A percentile compares a stretch with the other conserved stretches of the same genome.
These are phyloP conservation scores for Beverwykella pulmonaria DNA, from an alignment of 495 filamentous ascomycete species.

Conservation along the genomic window DNA sequence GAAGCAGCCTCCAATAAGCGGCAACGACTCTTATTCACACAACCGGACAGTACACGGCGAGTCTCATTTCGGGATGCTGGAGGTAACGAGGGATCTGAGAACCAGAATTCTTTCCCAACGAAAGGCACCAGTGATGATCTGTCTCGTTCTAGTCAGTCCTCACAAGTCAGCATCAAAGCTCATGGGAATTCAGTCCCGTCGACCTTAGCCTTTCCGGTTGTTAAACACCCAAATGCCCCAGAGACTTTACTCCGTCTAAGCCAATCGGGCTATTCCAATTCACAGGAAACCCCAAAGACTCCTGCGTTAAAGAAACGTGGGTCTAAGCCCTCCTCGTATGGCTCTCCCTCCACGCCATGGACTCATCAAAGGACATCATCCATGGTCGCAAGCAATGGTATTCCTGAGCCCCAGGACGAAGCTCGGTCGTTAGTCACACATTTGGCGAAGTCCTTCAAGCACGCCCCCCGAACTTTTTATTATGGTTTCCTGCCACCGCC, in stretches of 20 bases:
- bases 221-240: conserved; percentile 75
- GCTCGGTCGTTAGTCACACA: conserved; percentile 6
- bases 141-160: conserved; percentile 32
- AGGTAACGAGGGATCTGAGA: background rate
- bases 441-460: background rate
- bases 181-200: conserved; percentile 34
- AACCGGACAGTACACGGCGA: background rate
- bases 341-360: conserved; percentile 34
- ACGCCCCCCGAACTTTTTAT: conserved; percentile 36
- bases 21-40: conserved; percentile 4
- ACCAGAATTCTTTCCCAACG: background rate
- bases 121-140: conserved; percentile 1
- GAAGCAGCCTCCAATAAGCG: conserved; percentile 4
- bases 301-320: conserved; percentile 16
- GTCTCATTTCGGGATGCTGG: conserved; percentile 20
- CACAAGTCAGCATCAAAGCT: conserved; percentile 43
- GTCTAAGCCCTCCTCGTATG: background rate
- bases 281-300: conserved; percentile 40
- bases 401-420: conserved; percentile 17
- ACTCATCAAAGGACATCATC: conserved; percentile 30
- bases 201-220: conserved; percentile 69
- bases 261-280: conserved; percentile 59
- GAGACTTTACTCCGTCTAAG: conserved; percentile 68
- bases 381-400: conserved; percentile 7
- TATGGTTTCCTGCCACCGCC: conserved; percentile 42